Percentiles rank a stretch among this genome's conserved stretches.
phyloP scores from a whole-genome alignment of 2,329 filamentous ascomycete species.

The Dactylella cylindrospora region DNA sequence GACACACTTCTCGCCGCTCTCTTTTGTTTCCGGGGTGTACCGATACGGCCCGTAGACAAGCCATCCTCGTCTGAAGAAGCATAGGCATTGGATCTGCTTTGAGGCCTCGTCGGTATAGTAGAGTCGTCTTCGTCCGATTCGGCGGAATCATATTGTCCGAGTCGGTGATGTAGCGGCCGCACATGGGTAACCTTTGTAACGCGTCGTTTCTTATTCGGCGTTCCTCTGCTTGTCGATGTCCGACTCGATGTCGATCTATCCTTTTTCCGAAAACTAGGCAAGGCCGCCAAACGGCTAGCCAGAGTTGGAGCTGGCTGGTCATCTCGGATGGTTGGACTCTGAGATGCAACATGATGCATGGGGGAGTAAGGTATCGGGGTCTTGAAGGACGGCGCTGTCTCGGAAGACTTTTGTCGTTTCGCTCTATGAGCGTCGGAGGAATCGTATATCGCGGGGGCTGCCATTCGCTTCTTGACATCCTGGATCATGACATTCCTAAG shows the following conservation, averaged over 20 bases:
- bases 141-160: constrained; percentile 72
- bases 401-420: constrained; percentile 77
- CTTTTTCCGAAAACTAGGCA: constrained; percentile 72
- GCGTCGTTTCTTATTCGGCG: constrained; percentile 54
- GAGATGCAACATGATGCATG: constrained; percentile 63
- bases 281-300: constrained; percentile 63
- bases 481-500: constrained; percentile 82
- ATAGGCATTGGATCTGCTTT: constrained; percentile 15
- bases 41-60: constrained; percentile 3
- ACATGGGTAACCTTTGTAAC: constrained; percentile 64
- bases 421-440: constrained; percentile 78
- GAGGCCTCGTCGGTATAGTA: constrained; percentile 41
- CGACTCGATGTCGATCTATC: constrained; percentile 62
- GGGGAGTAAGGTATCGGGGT: constrained; percentile 59
- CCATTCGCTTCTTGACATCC: constrained; percentile 85
- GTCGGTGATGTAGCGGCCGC: constrained; percentile 76
- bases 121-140: constrained; percentile 63
- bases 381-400: constrained; percentile 65
- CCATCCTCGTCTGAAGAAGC: constrained; percentile 39
- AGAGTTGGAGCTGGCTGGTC: constrained; percentile 56
- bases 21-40: constrained; percentile 66
- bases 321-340: constrained; percentile 67
- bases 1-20: constrained; percentile 80
- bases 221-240: constrained; percentile 60
- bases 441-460: constrained; percentile 74